A percentile compares a stretch with the other conserved stretches of the same genome.
These are phyloP conservation scores for Ophiostoma piceae DNA, from an alignment of 2,329 filamentous ascomycete species.

Conservation along the genomic window DNA sequence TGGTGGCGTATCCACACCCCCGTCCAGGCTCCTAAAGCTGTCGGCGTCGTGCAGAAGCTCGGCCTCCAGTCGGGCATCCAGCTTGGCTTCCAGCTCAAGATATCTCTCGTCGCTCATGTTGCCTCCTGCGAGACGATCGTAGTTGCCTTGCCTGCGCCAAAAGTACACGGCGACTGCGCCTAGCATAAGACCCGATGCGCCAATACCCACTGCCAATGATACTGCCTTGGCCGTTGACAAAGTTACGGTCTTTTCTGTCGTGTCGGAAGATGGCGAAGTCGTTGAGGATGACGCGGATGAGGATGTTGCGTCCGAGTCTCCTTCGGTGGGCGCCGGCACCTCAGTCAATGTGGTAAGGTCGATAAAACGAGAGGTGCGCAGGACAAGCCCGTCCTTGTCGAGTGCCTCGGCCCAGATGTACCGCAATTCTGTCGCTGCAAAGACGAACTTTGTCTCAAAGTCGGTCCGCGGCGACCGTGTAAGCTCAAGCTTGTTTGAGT, in stretches of 20 bases:
- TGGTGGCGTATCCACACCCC: background rate
- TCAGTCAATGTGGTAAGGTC: background rate
- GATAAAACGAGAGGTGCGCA: conserved; percentile 6
- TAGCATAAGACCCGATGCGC: background rate
- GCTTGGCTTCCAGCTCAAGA: conserved; percentile 11
- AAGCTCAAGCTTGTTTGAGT: background rate
- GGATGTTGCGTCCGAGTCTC: background rate
- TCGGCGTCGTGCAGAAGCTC: background rate
- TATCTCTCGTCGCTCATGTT: conserved; percentile 2
- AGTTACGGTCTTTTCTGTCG: background rate
- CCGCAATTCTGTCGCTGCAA: background rate
- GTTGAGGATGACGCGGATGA: background rate
- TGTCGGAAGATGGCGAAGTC: background rate
- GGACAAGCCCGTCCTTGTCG: conserved; percentile 18
- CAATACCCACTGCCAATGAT: background rate
- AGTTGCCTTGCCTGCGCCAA: background rate
- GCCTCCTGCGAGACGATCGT: background rate
- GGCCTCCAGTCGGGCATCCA: conserved; percentile 6
- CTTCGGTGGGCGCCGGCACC: background rate
- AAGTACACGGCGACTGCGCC: background rate
- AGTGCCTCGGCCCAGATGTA: conserved; percentile 22
- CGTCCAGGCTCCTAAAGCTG: background rate
- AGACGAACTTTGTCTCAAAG: conserved; percentile 14
- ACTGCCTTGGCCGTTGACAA: background rate
- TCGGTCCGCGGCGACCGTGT: background rate